Base-by-base conservation (phyloP, 805 yeast genomes). In the Alloascoidea hylecoeti region DNA sequence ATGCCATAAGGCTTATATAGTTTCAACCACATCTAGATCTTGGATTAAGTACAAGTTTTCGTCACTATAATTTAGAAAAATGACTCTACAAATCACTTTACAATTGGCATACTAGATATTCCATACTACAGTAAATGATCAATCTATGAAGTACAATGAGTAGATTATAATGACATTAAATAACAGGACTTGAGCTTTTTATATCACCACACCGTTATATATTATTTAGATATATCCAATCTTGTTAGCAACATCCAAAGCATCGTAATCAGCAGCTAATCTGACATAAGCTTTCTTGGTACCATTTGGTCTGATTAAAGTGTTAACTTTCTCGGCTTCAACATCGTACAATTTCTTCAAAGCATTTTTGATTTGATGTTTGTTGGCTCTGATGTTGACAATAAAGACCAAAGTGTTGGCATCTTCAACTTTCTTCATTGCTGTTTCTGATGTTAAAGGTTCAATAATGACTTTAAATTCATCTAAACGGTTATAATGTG, bases 211-310 rank as follows among this genome's bases (percentile, higher is more conserved):
- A 16, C 15, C 6, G 15, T 18, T 35, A 6, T 19, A 19, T 18
- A 35, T 18, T 18, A 35, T 57, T 82, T 76, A 89, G 69, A 89
- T 80, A 94, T 86, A 88, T 73, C 98, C 98, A 64, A 89, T 92
- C 75, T 92, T 85, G 95, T 88, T 88, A 66, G 98, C 98, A 68
- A 92, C 86, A 68, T 92, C 98, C 66, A 92, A 82, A 68, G 97
- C 97, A 73, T 92, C 98, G 77, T 78, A 82, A 71, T 92, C 98
- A 66, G 95, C 89, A 63, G 97, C 85, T 67, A 92, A 82, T 76
- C 94, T 85, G 65, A 92, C 89, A 78, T 81, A 92, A 64, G 98
- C 98, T 80, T 92, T 92, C 85, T 92, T 92, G 75, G 96, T 82
- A 70, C 98, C 98, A 70, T 92, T 88, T 66, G 98, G 96, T 75